These are phyloP conservation scores for Antonospora locustae DNA, from an alignment of 371 early-diverging fungal species.

Conservation along the genomic window DNA sequence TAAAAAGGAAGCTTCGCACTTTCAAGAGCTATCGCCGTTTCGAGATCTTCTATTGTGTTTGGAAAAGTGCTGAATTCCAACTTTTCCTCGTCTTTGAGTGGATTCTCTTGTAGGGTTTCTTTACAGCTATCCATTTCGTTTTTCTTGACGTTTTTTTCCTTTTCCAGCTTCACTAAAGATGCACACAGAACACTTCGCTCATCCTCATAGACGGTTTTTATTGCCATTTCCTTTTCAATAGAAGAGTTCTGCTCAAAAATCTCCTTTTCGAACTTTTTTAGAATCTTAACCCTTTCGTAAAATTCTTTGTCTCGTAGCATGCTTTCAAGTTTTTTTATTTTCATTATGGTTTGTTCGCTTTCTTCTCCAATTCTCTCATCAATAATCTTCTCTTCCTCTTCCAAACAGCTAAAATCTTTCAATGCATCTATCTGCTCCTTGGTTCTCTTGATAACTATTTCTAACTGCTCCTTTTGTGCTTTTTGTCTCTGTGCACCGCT, in stretches of 20 bases:
- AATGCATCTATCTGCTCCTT: background rate
- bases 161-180: conserved; percentile 6
- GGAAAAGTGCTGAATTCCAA: conserved; percentile 7
- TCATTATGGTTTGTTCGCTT: background rate
- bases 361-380: background rate
- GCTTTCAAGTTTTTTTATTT: conserved; percentile 2
- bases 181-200: background rate
- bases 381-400: conserved; percentile 15
- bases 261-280: conserved; percentile 7
- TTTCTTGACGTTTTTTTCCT: conserved; percentile 10
- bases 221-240: background rate
- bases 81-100: background rate
- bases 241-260: background rate
- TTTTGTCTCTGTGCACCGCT: conserved; percentile 9
- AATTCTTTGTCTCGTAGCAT: conserved; percentile 1
- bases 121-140: conserved; percentile 9
- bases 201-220: background rate
- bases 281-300: conserved; percentile 6
- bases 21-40: conserved; percentile 15
- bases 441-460: conserved; percentile 11
- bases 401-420: background rate
- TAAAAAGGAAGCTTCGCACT: conserved; percentile 24
- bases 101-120: conserved; percentile 5
- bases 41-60: conserved; percentile 27
- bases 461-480: conserved; percentile 13